A percentile compares a stretch with the other conserved stretches of the same genome.
These are phyloP conservation scores for Plasmodium inui DNA, from an alignment of 169 alveolate species.

Conservation along the genomic window DNA sequence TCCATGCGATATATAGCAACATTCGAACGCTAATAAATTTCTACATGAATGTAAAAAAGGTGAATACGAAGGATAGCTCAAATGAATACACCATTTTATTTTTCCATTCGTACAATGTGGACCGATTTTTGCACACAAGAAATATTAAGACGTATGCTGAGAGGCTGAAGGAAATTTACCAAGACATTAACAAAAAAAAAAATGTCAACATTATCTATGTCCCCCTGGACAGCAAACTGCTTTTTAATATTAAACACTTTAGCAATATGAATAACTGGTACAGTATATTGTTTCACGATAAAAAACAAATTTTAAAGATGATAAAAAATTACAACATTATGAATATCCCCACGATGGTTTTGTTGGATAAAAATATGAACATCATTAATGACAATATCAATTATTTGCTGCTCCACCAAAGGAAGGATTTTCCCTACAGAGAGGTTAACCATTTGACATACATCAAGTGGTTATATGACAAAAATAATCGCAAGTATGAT, in stretches of 20 bases:
- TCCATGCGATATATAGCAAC: conserved; percentile 36
- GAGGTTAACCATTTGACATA: conserved; percentile 36
- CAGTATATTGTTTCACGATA: conserved; percentile 51
- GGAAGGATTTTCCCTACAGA: conserved; percentile 39
- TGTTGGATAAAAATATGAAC: conserved; percentile 67
- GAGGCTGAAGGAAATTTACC: conserved; percentile 53
- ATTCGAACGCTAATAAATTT: conserved; percentile 31
- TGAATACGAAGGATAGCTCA: conserved; percentile 6
- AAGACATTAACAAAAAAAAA: conserved; percentile 37
- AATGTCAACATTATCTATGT: conserved; percentile 36
- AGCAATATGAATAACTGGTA: conserved; percentile 60
- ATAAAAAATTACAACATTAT: conserved; percentile 61
- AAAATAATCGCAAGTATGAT: conserved; percentile 28
- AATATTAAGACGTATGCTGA: conserved; percentile 65
- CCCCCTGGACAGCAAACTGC: conserved; percentile 50
- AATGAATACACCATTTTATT: conserved; percentile 59
- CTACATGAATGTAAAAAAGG: conserved; percentile 57
- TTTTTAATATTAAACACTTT: conserved; percentile 72
- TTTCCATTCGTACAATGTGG: conserved; percentile 71
- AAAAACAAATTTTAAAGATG: conserved; percentile 59
- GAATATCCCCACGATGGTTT: conserved; percentile 72
- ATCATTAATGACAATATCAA: conserved; percentile 58
- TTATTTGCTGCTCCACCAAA: conserved; percentile 54
- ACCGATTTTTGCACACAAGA: conserved; percentile 51
- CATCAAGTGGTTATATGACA: conserved; percentile 35